These are phyloP conservation scores for Apodospora peruviana DNA, from an alignment of 495 filamentous ascomycete species.

Conservation along the genomic window DNA sequence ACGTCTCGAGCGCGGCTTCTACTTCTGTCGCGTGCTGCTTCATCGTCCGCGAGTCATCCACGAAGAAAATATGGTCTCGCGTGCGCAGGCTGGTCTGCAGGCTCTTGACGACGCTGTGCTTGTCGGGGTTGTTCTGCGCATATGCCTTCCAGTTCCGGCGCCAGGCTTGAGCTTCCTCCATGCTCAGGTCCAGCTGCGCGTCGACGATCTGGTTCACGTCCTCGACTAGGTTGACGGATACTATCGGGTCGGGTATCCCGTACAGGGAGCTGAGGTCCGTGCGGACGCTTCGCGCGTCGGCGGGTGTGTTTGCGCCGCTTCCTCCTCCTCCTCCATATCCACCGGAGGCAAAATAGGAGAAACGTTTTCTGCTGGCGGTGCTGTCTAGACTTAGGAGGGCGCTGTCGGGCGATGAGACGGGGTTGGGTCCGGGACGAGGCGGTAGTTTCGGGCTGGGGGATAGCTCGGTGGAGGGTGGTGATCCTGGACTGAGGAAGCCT, in stretches of 20 bases:
- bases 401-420: neutral
- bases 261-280: neutral
- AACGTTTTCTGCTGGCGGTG: neutral
- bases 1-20: neutral
- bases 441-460: too few relatives aligned
- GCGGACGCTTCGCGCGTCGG: neutral
- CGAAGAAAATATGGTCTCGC: neutral
- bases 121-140: neutral
- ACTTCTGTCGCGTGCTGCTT: neutral
- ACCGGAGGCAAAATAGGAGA: too few relatives aligned
- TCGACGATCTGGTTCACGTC: neutral
- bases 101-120: neutral
- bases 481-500: neutral
- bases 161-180: neutral
- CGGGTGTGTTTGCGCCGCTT: neutral
- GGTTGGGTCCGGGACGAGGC: too few relatives aligned
- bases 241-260: neutral
- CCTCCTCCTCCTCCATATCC: too few relatives aligned
- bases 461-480: neutral
- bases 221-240: neutral
- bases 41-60: neutral
- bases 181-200: neutral
- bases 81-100: neutral
- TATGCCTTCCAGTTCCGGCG: neutral
- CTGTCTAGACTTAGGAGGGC: neutral